A percentile compares a stretch with the other conserved stretches of the same genome.
phyloP scores from a whole-genome alignment of 2,329 filamentous ascomycete genomes.

The Diplodia sapinea region DNA sequence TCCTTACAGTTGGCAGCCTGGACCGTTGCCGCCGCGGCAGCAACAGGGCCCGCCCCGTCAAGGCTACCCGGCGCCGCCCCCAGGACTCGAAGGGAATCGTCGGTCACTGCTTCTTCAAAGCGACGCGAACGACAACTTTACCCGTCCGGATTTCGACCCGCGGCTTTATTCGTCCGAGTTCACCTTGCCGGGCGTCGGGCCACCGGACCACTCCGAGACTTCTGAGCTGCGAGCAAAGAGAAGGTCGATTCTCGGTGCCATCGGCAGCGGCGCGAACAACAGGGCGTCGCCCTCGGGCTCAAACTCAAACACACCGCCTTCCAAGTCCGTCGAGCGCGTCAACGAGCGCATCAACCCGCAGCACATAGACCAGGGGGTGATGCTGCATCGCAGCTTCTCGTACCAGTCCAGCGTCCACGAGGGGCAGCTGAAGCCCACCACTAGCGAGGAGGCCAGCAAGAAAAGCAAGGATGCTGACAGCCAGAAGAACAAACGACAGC shows the following conservation, averaged over 20 bases:
- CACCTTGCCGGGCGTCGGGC: constrained; percentile 47
- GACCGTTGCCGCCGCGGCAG: not conserved
- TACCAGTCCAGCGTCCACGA: constrained; percentile 38
- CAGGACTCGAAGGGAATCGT: constrained; percentile 12
- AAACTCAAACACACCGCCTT: constrained; percentile 1
- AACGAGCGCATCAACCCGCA: constrained; percentile 33
- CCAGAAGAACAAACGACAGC: constrained; percentile 6
- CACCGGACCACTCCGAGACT: constrained; percentile 34
- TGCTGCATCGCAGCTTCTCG: constrained; percentile 35
- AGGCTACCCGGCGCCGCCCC: constrained; percentile 10
- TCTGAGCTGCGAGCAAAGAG: constrained; percentile 16
- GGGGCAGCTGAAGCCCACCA: not conserved
- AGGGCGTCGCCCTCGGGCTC: constrained; percentile 13
- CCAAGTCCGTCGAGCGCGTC: constrained; percentile 37
- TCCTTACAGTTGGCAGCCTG: constrained; percentile 3
- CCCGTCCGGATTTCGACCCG: constrained; percentile 37
- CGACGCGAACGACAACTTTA: constrained; percentile 2
- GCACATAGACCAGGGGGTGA: constrained; percentile 18
- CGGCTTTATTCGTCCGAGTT: constrained; percentile 51
- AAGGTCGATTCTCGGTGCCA: constrained; percentile 48
- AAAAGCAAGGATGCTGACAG: not conserved
- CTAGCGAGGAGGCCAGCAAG: not conserved
- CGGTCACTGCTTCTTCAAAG: not conserved
- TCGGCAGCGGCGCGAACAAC: constrained; percentile 34
- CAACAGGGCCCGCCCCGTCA: not conserved